Base-by-base conservation (phyloP, 176 grass and related monocot species). In the Hordeum marinum region DNA sequence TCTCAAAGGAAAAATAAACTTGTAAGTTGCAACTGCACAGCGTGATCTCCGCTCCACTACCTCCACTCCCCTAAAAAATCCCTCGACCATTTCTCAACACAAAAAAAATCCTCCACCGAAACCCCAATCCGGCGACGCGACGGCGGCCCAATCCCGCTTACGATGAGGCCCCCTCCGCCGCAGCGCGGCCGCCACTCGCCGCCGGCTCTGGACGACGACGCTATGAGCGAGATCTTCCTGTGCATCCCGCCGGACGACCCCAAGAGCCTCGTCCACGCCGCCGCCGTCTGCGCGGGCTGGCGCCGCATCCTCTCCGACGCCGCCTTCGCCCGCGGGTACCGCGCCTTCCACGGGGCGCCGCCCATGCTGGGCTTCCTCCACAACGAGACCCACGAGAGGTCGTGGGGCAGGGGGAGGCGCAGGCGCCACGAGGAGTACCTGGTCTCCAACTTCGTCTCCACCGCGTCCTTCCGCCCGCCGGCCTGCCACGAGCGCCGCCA, bases 291-390 rank as follows among this genome's bases (percentile, higher is more conserved):
- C 70, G 4, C 13, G 41, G 29, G 13, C 70, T 73, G 70, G 70
- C 70, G 24, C 24, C 41, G 12, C 70, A 75, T 75, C 42, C 3
- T 75, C 43, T 50, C 43, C 43, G 25, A 75, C 15, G 8, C 43
- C 43, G 25, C 43, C 72, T 52, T 75, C 72, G 25, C 42, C 43
- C 43, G 72, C 72, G 72, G 48, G 3, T 75, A 75, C 72, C 72
- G 25, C 15, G 8, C 8, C 14, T 15, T 20, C 42, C 71, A 50
- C 12, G 8, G 71, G 71, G 43, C 15, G 43, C 43, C 42, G 43
- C 71, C 71, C 42, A 52, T 75, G 71, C 71, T 75, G 15, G 71
- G 71, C 43, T 75, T 52, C 72, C 43, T 75, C 43, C 15, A 73
- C 70, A 43, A 18, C 12, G 7, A 48, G 50, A 54, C 17, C 17